Evolutionary conservation across 2,329 filamentous ascomycete species (phyloP).

Genomic region (Ascochyta lentis): DNA sequence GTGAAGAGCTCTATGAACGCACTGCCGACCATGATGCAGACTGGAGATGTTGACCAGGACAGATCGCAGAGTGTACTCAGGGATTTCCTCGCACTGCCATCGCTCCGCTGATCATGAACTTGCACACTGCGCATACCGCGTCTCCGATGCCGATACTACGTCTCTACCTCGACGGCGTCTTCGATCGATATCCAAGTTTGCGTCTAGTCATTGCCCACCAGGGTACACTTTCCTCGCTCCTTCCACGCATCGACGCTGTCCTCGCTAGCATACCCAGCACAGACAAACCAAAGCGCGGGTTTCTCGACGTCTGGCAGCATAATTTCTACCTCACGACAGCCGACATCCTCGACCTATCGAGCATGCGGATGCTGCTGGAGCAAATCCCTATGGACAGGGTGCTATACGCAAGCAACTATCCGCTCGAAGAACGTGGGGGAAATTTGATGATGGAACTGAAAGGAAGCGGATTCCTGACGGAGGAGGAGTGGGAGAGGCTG

Average conservation of each 20-base stretch:
- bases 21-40: neutral
- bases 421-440: conserved; percentile 59
- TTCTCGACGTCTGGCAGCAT: conserved; percentile 60
- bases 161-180: conserved; percentile 61
- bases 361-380: conserved; percentile 54
- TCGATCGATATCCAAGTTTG: conserved; percentile 61
- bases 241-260: conserved; percentile 54
- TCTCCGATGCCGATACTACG: conserved; percentile 58
- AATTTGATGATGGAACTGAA: conserved; percentile 58
- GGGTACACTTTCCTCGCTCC: conserved; percentile 62
- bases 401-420: conserved; percentile 65
- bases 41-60: conserved; percentile 5
- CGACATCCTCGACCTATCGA: conserved; percentile 58
- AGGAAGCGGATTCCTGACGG: conserved; percentile 57
- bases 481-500: conserved; percentile 58
- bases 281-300: conserved; percentile 37
- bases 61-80: conserved; percentile 24
- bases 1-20: neutral
- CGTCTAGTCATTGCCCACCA: conserved; percentile 63
- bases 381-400: conserved; percentile 59
- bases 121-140: conserved; percentile 59
- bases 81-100: conserved; percentile 19
- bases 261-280: conserved; percentile 27
- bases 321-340: conserved; percentile 66
- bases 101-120: conserved; percentile 25